phyloP scores from a whole-genome alignment of 2,329 filamentous ascomycete genomes.

The Curvularia lunata region DNA sequence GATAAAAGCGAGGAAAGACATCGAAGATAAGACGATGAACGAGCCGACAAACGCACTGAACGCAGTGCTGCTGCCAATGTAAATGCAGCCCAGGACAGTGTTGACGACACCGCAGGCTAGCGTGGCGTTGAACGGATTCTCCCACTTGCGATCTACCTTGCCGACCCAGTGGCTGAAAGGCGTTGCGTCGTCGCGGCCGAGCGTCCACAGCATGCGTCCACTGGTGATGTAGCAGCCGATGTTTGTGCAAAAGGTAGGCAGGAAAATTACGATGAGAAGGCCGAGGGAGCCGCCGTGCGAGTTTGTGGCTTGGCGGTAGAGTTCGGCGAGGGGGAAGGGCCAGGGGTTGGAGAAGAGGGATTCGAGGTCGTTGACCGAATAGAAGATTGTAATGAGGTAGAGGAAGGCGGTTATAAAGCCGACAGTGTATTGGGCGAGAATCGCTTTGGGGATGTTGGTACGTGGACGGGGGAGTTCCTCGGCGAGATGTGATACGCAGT shows the following conservation, averaged over 20 bases:
- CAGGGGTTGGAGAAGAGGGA: slow-evolving; percentile 58
- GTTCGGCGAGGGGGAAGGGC: slow-evolving; percentile 68
- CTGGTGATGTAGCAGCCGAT: slow-evolving; percentile 66
- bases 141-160: slow-evolving; percentile 54
- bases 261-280: slow-evolving; percentile 59
- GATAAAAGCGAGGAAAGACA: slow-evolving; percentile 69
- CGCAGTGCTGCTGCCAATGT: slow-evolving; percentile 69
- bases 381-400: slow-evolving; percentile 56
- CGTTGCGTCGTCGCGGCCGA: slow-evolving; percentile 64
- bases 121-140: slow-evolving; percentile 64
- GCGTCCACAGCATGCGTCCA: slow-evolving; percentile 68
- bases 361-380: slow-evolving; percentile 64
- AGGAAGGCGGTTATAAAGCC: slow-evolving; percentile 47
- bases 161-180: slow-evolving; percentile 60
- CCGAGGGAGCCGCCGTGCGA: slow-evolving; percentile 51
- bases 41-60: slow-evolving; percentile 71
- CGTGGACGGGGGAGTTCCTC: slow-evolving; percentile 55
- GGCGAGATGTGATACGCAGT: slow-evolving; percentile 69
- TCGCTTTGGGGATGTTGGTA: slow-evolving; percentile 51
- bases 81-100: slow-evolving; percentile 67
- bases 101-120: slow-evolving; percentile 58
- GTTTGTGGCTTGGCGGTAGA: slow-evolving; percentile 62
- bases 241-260: slow-evolving; percentile 60
- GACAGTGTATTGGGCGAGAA: slow-evolving; percentile 48
- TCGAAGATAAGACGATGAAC: slow-evolving; percentile 61